These are phyloP conservation scores for Lactifluus echinatus DNA, from an alignment of 768 basidiomycete species.

Conservation along the genomic window DNA sequence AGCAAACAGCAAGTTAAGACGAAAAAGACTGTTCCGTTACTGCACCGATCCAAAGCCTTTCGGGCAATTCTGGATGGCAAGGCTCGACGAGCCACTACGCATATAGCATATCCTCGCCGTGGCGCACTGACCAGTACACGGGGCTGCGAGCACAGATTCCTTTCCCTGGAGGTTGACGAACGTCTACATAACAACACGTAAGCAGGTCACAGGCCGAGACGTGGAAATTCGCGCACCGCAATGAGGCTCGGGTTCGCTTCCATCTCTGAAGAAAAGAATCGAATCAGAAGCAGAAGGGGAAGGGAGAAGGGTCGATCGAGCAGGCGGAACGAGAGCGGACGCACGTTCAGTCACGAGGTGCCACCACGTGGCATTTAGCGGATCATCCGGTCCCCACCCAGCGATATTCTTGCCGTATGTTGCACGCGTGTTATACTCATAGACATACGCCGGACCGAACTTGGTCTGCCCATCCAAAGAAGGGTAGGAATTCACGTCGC, in stretches of 20 bases:
- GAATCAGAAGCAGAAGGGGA: background rate
- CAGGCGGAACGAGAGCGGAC: constrained; percentile 17
- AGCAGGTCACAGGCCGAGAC: background rate
- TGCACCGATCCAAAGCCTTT: constrained; percentile 61
- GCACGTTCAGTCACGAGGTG: constrained; percentile 66
- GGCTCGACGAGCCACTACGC: constrained; percentile 58
- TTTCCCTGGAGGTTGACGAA: constrained; percentile 72
- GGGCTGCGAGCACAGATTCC: constrained; percentile 41
- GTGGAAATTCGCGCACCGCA: constrained; percentile 30
- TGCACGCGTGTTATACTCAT: constrained; percentile 63
- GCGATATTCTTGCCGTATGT: constrained; percentile 51
- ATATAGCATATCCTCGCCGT: constrained; percentile 69
- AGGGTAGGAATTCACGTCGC: constrained; percentile 52
- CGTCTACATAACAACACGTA: constrained; percentile 30
- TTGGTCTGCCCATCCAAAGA: constrained; percentile 46
- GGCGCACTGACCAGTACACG: constrained; percentile 56
- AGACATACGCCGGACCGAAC: constrained; percentile 50
- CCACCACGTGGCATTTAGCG: constrained; percentile 80
- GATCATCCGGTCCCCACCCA: constrained; percentile 54
- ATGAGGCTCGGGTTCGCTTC: constrained; percentile 47
- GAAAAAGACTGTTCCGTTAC: constrained; percentile 7
- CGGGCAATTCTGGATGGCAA: constrained; percentile 51
- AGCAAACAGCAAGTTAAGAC: background rate
- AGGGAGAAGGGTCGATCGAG: background rate
- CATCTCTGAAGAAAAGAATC: constrained; percentile 40